Evolutionary conservation across 2,329 filamentous ascomycete species (phyloP).

Genomic region (Penicillium hesseltinei): DNA sequence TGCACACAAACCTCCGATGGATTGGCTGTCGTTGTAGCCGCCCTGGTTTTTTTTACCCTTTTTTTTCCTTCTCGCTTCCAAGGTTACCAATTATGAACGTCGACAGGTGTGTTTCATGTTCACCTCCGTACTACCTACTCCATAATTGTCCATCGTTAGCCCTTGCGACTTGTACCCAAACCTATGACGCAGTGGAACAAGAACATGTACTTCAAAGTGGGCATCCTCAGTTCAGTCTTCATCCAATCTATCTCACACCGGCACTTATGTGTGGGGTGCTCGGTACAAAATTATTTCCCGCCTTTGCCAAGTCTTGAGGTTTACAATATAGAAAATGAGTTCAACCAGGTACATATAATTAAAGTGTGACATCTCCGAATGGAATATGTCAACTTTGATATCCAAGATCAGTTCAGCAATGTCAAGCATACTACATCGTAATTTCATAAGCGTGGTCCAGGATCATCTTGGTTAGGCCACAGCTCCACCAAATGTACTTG

Average conservation of each 20-base stretch:
- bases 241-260: neutral
- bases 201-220: neutral
- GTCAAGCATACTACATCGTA: neutral
- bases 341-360: neutral
- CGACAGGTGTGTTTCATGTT: neutral
- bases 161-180: slow-evolving; percentile 13
- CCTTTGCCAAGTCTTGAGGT: neutral
- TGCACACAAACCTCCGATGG: slow-evolving; percentile 5
- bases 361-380: neutral
- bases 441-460: neutral
- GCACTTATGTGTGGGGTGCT: slow-evolving; percentile 1
- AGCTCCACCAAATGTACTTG: neutral
- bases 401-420: neutral
- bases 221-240: neutral
- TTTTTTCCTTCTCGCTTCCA: slow-evolving; percentile 10
- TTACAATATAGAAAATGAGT: neutral
- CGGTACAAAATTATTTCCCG: neutral
- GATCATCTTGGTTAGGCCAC: neutral
- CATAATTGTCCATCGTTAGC: neutral
- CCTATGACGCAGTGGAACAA: slow-evolving; percentile 11
- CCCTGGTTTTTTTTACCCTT: neutral
- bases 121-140: neutral
- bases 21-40: slow-evolving; percentile 17
- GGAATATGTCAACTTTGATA: neutral
- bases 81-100: slow-evolving; percentile 13